phyloP scores from a whole-genome alignment of 768 basidiomycete genomes.

The Kwoniella sp. region DNA sequence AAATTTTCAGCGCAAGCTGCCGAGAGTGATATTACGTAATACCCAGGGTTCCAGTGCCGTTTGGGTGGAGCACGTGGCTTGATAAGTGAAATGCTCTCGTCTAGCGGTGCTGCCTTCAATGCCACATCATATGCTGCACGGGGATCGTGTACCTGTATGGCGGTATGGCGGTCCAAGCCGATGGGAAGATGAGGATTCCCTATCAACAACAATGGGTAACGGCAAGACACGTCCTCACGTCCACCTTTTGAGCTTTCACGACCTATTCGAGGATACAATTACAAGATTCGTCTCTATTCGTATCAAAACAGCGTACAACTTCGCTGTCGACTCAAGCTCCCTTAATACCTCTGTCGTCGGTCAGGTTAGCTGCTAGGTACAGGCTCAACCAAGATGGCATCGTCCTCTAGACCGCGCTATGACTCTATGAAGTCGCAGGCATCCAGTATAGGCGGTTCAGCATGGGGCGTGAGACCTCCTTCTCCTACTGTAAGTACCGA shows the following conservation, averaged over 20 bases:
- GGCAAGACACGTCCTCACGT: not conserved
- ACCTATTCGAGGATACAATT: not conserved
- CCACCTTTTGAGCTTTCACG: too few relatives aligned
- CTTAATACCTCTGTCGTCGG: too few relatives aligned
- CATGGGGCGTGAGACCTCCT: conserved; percentile 42
- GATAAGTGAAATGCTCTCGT: not conserved
- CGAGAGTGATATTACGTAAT: not conserved
- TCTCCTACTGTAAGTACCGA: conserved; percentile 47
- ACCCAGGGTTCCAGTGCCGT: too few relatives aligned
- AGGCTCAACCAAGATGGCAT: not conserved
- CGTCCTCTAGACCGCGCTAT: conserved; percentile 30
- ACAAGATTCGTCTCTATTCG: too few relatives aligned
- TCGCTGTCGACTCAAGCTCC: too few relatives aligned
- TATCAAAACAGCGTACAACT: too few relatives aligned
- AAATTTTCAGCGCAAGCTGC: not conserved
- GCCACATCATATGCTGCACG: too few relatives aligned
- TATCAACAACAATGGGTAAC: not conserved
- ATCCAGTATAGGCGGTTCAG: conserved; percentile 29
- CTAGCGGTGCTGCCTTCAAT: not conserved
- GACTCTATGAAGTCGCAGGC: conserved; percentile 42
- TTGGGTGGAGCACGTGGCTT: not conserved
- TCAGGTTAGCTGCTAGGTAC: too few relatives aligned
- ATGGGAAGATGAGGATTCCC: not conserved
- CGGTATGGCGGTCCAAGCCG: not conserved
- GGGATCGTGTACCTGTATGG: too few relatives aligned